Percentiles rank a stretch among this genome's conserved stretches.
Conservation (phyloP, 2,329 filamentous ascomycete genomes). For the Calycina marina region DNA sequence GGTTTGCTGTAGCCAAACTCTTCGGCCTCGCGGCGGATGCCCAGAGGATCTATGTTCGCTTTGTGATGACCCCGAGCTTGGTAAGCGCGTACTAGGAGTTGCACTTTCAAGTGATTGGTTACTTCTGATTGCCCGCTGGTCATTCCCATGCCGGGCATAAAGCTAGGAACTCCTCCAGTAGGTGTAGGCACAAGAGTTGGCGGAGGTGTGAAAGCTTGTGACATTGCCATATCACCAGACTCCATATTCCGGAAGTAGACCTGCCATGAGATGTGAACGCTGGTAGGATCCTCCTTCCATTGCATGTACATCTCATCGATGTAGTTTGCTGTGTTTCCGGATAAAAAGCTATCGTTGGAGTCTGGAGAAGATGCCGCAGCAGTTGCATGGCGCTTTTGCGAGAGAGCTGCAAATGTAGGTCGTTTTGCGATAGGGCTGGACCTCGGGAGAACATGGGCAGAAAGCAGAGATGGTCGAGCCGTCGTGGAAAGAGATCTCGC, state of each 20-base stretch:
- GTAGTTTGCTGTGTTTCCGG: constrained; percentile 95
- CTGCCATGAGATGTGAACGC: constrained; percentile 97
- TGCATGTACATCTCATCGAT: constrained; percentile 99
- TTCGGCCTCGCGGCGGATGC: constrained; percentile 74
- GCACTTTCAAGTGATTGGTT: constrained; percentile 94
- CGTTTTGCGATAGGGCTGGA: constrained; percentile 32
- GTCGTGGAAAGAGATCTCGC: constrained; percentile 17
- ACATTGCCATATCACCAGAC: constrained; percentile 91
- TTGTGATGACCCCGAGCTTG: constrained; percentile 98
- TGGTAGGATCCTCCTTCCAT: constrained; percentile 87
- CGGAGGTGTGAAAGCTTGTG: constrained; percentile 90
- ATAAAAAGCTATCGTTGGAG: constrained; percentile 89
- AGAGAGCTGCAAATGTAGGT: constrained; percentile 29
- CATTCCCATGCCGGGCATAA: constrained; percentile 54
- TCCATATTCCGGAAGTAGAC: constrained; percentile 99
- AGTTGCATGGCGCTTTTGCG: constrained; percentile 39
- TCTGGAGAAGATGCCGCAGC: constrained; percentile 43
- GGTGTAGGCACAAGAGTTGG: constrained; percentile 79
- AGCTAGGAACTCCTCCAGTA: constrained; percentile 59
- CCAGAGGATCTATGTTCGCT: constrained; percentile 89
- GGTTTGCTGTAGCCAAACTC: constrained; percentile 78
- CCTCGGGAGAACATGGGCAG: constrained; percentile 22
- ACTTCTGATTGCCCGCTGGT: constrained; percentile 60
- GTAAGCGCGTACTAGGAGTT: constrained; percentile 92
- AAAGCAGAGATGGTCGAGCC: constrained; percentile 28